Base-by-base conservation (phyloP, 176 grass and related monocot species). In the Themeda triandra region DNA sequence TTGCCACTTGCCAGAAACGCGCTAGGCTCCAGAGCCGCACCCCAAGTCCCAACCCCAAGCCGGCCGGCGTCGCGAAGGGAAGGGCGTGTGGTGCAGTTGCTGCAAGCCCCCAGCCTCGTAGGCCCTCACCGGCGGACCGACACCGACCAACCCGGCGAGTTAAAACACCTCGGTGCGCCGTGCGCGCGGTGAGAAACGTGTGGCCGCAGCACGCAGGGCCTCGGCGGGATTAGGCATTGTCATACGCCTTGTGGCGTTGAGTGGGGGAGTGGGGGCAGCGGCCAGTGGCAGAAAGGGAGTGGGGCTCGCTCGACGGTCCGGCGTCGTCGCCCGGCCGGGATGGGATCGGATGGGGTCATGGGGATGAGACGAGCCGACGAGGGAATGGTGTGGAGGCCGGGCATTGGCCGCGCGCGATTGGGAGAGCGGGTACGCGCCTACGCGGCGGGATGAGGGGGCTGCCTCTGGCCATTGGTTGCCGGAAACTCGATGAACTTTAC, bases 381-480 rank as follows among this genome's bases (percentile, higher is more conserved):
- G 13, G 46, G 31, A 29, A 28, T 17, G 40, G 14, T 10, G 66
- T 19, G 64, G 19, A 32, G 0, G 46, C 51, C 11, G 87, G 49
- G 87, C 56, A 88, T 88, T 88, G 87, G 87, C 76, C 18, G 58
- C 45, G 45, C 31, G 67, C 67, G 75, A 46, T 46, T 25, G 46
- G 18, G 71, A 75, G 31, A 28, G n/a, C 33, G 10, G 15, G 1
- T 9, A 0, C 4, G 54, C 23, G 66, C 21, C 53, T 58, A 58
- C 54, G 54, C 54, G 36, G 62, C 27, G 59, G 49, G 87, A 80
- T 84, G 35, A 80, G 87, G 67, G 86, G 19, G 81, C 81, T 18
- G 67, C 81, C 81, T 41, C 45, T 84, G 69, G 76, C 87, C 87
- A 88, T 69, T 79, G 82, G 81, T 84, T 88, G 75, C 32, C 58